Conservation (phyloP, 179 eudicot species). For the Spergularia azorica region DNA sequence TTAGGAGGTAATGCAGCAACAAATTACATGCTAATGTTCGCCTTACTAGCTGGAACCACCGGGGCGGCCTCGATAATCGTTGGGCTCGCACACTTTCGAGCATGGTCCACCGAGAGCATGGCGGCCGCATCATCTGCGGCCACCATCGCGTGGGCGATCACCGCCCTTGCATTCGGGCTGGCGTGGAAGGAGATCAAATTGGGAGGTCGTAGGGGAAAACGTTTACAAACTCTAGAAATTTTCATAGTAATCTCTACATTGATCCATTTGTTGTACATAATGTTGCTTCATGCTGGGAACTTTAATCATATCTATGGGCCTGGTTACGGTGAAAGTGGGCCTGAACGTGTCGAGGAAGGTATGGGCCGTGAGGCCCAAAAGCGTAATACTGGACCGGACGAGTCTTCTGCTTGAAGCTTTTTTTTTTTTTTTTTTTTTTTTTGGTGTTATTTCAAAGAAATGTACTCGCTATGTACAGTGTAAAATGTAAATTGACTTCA, state of each 20-base stretch:
- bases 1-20: constrained; percentile 78
- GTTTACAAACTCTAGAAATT: constrained; percentile 65
- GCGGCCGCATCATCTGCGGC: constrained; percentile 54
- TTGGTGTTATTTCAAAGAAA: too few species aligned
- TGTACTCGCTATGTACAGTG: too few species aligned
- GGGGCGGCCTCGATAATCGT: constrained; percentile 50
- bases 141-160: constrained; percentile 50
- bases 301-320: constrained; percentile 50
- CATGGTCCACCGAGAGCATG: constrained; percentile 57
- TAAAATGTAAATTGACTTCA: too few species aligned
- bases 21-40: constrained; percentile 49
- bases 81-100: constrained; percentile 55
- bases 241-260: constrained; percentile 54
- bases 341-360: constrained; percentile 14
- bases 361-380: constrained; percentile 27
- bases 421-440: too few species aligned
- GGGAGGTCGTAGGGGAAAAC: constrained; percentile 68
- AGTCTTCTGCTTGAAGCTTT: constrained; percentile 14
- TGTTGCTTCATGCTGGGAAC: constrained; percentile 60
- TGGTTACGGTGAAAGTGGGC: constrained; percentile 11
- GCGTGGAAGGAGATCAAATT: constrained; percentile 75
- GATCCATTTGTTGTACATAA: constrained; percentile 60
- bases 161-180: constrained; percentile 67
- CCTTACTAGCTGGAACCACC: constrained; percentile 49
- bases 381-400: background rate